Evolutionary conservation across 1,284 basidiomycete genomes (phyloP).

Genomic region (Jaminaea rosea): DNA sequence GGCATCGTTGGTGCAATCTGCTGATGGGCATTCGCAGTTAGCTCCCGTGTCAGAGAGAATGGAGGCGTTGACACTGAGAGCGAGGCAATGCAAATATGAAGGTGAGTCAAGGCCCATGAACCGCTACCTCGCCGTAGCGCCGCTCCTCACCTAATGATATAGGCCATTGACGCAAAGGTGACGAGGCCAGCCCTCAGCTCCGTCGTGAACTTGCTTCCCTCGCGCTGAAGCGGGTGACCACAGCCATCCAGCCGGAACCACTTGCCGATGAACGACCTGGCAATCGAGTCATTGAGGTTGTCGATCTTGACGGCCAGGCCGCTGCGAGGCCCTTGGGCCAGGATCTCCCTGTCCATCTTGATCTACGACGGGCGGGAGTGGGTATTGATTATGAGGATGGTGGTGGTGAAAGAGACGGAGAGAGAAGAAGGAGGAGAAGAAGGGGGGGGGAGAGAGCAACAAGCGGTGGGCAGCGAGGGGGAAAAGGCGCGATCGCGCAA

Average conservation of each 20-base stretch:
- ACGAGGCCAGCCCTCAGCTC: constrained; percentile 44
- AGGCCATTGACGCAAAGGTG: constrained; percentile 45
- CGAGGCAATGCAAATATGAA: too few relatives aligned
- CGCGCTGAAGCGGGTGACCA: constrained; percentile 64
- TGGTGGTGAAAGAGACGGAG: too few relatives aligned
- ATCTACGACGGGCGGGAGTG: too few relatives aligned
- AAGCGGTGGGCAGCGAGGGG: too few relatives aligned
- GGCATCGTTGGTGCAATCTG: constrained; percentile 53
- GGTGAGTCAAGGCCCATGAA: constrained; percentile 32
- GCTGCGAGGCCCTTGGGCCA: not conserved
- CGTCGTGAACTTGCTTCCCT: constrained; percentile 60
- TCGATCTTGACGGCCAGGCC: not conserved
- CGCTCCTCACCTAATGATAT: constrained; percentile 10
- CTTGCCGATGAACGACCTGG: constrained; percentile 62
- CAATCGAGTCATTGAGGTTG: constrained; percentile 51
- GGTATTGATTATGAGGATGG: too few relatives aligned
- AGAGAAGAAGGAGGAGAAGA: too few relatives aligned
- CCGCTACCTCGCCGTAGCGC: not conserved
- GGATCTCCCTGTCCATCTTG: not conserved
- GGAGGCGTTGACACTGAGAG: constrained; percentile 54
- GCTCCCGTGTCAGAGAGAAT: constrained; percentile 70
- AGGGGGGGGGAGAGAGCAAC: too few relatives aligned
- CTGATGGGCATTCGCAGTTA: constrained; percentile 54
- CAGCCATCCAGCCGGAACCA: constrained; percentile 79
- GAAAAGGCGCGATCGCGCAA: too few relatives aligned